Conservation (phyloP, 352 stramenopile species). For the Pythium scleroteichum region DNA sequence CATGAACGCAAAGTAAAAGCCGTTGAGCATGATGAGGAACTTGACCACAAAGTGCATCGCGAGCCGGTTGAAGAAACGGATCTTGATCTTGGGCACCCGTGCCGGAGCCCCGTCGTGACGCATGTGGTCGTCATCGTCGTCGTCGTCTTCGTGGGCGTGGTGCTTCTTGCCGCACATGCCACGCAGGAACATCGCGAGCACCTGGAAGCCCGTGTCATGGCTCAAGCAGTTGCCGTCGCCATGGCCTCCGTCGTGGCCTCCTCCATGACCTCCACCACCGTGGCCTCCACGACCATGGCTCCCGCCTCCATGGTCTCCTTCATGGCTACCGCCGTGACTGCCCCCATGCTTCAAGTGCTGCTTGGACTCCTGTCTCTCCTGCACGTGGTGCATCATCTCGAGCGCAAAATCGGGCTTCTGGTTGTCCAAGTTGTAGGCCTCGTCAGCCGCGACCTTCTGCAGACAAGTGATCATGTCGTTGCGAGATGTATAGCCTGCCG, state of each 20-base stretch:
- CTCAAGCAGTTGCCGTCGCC: slow-evolving; percentile 12
- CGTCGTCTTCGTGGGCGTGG: neutral
- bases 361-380: slow-evolving; percentile 16
- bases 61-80: slow-evolving; percentile 24
- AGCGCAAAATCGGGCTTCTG: slow-evolving; percentile 13
- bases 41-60: slow-evolving; percentile 19
- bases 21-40: slow-evolving; percentile 27
- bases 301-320: neutral
- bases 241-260: slow-evolving; percentile 1
- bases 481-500: slow-evolving; percentile 11
- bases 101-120: neutral
- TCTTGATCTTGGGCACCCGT: slow-evolving; percentile 14
- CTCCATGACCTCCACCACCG: neutral
- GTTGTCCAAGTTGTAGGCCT: slow-evolving; percentile 5
- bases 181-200: slow-evolving; percentile 12
- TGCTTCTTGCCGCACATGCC: slow-evolving; percentile 13
- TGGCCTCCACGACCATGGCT: neutral
- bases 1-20: slow-evolving; percentile 25
- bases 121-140: slow-evolving; percentile 1
- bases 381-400: slow-evolving; percentile 24
- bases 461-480: slow-evolving; percentile 17
- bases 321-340: neutral
- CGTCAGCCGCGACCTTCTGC: slow-evolving; percentile 12
- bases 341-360: slow-evolving; percentile 1
- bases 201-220: slow-evolving; percentile 22